Evolutionary conservation across 2,329 filamentous ascomycete species (phyloP), one percentile per base, ranked within the genome.

Genomic region (Onygena corvina): DNA sequence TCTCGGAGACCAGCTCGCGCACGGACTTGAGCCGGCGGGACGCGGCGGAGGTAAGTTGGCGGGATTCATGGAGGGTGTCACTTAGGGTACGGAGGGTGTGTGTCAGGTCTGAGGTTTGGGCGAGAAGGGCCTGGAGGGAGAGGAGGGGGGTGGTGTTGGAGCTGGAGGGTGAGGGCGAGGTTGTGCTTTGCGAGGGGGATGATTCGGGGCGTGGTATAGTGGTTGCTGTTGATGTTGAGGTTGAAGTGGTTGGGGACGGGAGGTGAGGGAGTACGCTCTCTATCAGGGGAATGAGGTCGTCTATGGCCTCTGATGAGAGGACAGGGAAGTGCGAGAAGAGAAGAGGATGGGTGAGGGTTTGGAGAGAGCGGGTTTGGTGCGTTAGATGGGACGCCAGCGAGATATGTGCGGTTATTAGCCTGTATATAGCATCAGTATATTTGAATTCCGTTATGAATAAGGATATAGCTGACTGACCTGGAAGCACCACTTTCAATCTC

Each of bases 51-150:
- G 86, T 92, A 1, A 86, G 84, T 66, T 96, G 90, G 9, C 87
- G 81, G 27, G 84, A 88, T 83, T 96, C 94, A 66, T 96, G 90
- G 29, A 98, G 74, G 2, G 86, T 89, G 64, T 98, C 92, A 4
- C 86, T 87, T 3, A 98, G 74, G 56, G 87, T 84, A 58, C 86
- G 87, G 42, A 98, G 76, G 4, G 86, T 86, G 59, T 86, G 78
- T 6, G 90, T 78, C 23, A 90, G 71, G 53, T 88, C 84, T 21
- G 77, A 72, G 0, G 84, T 89, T 54, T 86, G 73, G 4, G 77
- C 73, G 61, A 86, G 81, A 47, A 90, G 74, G 18, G 78, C 75
- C 51, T 80, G 75, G 40, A 89, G 69, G 7, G 84, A 85, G 57
- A 75, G 74, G 57, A 84, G 76, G 61, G 53, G 83, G 47, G 68